A percentile compares a stretch with the other conserved stretches of the same genome.
Evolutionary conservation across 1,284 basidiomycete species (phyloP).

Genomic region (Stygiomarasmius scandens): DNA sequence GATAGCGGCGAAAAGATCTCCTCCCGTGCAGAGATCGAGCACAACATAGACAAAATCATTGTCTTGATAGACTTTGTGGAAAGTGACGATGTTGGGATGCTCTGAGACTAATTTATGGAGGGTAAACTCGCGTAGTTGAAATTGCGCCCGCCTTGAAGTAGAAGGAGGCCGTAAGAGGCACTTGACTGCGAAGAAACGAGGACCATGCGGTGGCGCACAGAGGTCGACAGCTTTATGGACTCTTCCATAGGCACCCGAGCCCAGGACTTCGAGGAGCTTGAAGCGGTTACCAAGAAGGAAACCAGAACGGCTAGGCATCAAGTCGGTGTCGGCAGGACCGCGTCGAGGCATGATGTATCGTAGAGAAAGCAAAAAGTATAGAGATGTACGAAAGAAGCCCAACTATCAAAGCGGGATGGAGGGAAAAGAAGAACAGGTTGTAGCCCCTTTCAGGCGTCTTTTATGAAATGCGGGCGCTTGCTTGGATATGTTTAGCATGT

Average conservation of each 20-base stretch:
- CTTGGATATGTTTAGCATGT: neutral
- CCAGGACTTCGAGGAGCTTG: constrained; percentile 67
- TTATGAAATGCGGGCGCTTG: neutral
- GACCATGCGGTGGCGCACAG: constrained; percentile 35
- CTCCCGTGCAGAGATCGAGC: constrained; percentile 52
- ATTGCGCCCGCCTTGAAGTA: constrained; percentile 16
- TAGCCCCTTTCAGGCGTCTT: neutral
- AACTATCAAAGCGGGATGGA: constrained; percentile 6
- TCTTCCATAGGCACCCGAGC: constrained; percentile 79
- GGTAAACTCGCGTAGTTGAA: constrained; percentile 35
- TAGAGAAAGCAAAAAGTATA: constrained; percentile 6
- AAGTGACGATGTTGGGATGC: constrained; percentile 65
- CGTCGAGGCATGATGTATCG: constrained; percentile 37
- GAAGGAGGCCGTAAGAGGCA: constrained; percentile 19
- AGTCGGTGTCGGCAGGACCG: constrained; percentile 31
- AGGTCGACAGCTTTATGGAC: constrained; percentile 75
- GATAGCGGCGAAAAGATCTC: constrained; percentile 55
- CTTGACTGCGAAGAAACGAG: constrained; percentile 71
- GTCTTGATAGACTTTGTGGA: constrained; percentile 65
- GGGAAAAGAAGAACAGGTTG: neutral
- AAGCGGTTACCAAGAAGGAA: constrained; percentile 55
- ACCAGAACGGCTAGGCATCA: constrained; percentile 54
- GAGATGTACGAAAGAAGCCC: constrained; percentile 7
- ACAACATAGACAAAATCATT: constrained; percentile 42
- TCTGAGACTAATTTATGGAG: constrained; percentile 64